Evolutionary conservation across 2,329 filamentous ascomycete genomes (phyloP), one percentile per base, ranked within the genome.

Genomic region (Beauveria rudraprayagi): DNA sequence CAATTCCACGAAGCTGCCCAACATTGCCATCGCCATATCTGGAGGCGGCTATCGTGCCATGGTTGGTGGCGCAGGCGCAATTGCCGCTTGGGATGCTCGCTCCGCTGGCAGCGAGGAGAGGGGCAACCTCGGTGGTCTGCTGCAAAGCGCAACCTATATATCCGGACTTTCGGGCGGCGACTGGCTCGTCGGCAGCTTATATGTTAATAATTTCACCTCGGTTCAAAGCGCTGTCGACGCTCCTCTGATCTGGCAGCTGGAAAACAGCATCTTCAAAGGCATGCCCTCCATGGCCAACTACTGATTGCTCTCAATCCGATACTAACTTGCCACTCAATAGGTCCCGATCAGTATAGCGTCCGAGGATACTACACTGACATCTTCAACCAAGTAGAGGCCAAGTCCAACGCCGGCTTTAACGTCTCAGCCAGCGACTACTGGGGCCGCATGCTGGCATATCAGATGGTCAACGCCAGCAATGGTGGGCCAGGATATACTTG

Each of bases 21-120:
- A 75, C 65, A 85, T 96, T 63, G 91, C 80, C 16, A 83, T 96
- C 64, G 90, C 91, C 10, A 78, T 89, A 46, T 94, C 90, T 0
- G 91, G 91, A 16, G 92, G 92, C 70, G 92, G 92, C 44, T 96
- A 94, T 71, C 82, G 92, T 60, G 91, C 92, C 19, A 79, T 95
- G 76, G 78, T 92, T 77, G 93, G 89, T 69, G 91, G 90, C 44
- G 92, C 87, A 16, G 92, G 92, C 63, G 88, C 87, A 47, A 68
- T 96, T 17, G 83, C 89, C 30, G 91, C 91, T 0, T 92, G 91
- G 66, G 92, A 96, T 71, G 83, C 75, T 67, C 83, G 92, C 24
- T 92, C 89, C 0, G 71, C 78, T 0, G 73, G 72, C 34, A 74
- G 71, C 63, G 65, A 67, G 7, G 65, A 65, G 28, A 68, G 75